phyloP scores from a whole-genome alignment of 164 flowering plant genomes.

The Warburgia ugandensis region DNA sequence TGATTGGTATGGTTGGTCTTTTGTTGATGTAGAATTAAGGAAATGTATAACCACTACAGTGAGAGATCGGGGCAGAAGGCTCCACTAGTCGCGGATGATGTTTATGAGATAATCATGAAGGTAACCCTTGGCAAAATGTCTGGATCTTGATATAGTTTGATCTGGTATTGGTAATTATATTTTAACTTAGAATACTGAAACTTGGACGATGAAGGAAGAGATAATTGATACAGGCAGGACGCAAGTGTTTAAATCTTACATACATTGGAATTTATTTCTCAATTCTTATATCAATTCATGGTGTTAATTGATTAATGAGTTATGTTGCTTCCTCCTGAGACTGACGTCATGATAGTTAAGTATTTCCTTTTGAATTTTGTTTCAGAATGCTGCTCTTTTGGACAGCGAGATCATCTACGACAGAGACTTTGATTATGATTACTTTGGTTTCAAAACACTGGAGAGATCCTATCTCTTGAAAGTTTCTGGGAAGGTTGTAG shows the following conservation, averaged over 20 bases:
- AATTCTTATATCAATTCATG: no score
- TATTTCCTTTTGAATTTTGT: not conserved
- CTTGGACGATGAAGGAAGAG: no score
- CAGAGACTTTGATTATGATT: slow-evolving; percentile 96
- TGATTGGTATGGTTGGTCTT: not conserved
- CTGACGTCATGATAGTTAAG: not conserved
- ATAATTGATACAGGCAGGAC: no score
- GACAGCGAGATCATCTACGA: slow-evolving; percentile 98
- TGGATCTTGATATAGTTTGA: no score
- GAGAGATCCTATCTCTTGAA: slow-evolving; percentile 96
- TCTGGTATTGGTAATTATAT: no score
- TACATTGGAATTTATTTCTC: no score
- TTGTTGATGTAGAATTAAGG: slow-evolving; percentile 67
- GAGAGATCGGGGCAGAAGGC: slow-evolving; percentile 76
- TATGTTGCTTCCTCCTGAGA: not conserved
- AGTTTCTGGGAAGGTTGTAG: slow-evolving; percentile 87
- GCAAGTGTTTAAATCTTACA: no score
- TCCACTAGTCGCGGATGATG: slow-evolving; percentile 90
- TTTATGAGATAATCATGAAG: slow-evolving; percentile 92
- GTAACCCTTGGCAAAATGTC: no score
- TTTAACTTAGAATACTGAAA: no score
- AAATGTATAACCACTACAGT: slow-evolving; percentile 70
- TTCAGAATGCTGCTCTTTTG: slow-evolving; percentile 84
- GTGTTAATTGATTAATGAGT: not conserved
- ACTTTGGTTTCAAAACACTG: slow-evolving; percentile 97